A percentile compares a stretch with the other conserved stretches of the same genome.
Conservation (phyloP, 164 flowering plant species). For the Vitis amurensis region DNA sequence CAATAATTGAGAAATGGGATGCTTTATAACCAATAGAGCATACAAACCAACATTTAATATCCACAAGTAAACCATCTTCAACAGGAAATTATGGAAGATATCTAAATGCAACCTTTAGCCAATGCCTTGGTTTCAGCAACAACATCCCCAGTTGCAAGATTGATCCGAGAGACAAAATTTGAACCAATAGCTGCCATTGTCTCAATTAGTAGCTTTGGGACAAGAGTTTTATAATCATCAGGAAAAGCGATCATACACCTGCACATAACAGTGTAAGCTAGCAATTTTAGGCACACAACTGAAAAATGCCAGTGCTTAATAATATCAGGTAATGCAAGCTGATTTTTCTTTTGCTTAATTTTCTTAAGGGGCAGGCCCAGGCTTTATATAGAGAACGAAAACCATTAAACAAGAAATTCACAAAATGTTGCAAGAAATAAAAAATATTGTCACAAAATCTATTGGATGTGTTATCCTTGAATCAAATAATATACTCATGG, state of each 20-base stretch:
- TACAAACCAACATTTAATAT: neutral
- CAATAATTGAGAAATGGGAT: neutral
- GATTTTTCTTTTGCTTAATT: too few relatives aligned
- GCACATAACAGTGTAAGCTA: constrained; percentile 20
- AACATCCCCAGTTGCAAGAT: constrained; percentile 88
- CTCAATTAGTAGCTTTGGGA: constrained; percentile 85
- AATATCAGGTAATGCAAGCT: too few relatives aligned
- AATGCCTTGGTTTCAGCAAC: constrained; percentile 91
- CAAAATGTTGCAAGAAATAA: too few relatives aligned
- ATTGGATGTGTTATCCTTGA: too few relatives aligned
- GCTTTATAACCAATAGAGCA: constrained; percentile 1
- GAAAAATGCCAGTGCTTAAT: too few relatives aligned
- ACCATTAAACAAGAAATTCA: too few relatives aligned
- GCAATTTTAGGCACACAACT: too few relatives aligned
- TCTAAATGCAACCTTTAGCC: constrained; percentile 62
- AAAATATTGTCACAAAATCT: too few relatives aligned
- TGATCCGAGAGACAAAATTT: constrained; percentile 84
- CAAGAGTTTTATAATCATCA: constrained; percentile 79
- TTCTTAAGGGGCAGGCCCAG: too few relatives aligned
- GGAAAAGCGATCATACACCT: constrained; percentile 98
- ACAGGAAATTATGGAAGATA: neutral
- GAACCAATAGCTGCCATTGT: constrained; percentile 59
- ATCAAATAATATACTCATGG: too few relatives aligned
- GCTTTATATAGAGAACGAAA: too few relatives aligned
- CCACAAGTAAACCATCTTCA: neutral